Conservation (phyloP, 164 flowering plant genomes). For the Santalum album region DNA sequence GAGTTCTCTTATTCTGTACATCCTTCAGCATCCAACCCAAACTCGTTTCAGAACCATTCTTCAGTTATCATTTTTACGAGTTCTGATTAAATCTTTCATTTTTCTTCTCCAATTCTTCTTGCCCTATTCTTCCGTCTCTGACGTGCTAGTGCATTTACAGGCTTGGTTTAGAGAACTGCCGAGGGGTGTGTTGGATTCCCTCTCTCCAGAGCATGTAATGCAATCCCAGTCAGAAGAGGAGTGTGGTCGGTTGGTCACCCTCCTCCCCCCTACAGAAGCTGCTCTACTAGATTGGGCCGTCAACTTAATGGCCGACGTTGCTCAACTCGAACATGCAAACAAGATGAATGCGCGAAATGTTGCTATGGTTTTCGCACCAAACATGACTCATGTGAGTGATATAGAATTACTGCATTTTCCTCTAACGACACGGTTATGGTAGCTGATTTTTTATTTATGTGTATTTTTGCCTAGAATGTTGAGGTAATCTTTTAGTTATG, state of each 20-base stretch:
- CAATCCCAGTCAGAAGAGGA: conserved; percentile 38
- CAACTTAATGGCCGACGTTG: conserved; percentile 48
- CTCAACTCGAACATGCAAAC: conserved; percentile 34
- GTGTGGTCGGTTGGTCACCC: conserved; percentile 27
- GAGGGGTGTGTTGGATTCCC: conserved; percentile 34
- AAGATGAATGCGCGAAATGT: conserved; percentile 50
- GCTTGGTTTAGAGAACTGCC: conserved; percentile 58
- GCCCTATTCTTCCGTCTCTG: neutral
- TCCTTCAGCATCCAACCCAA: too few relatives aligned
- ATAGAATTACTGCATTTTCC: neutral
- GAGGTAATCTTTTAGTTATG: too few relatives aligned
- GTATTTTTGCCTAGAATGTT: too few relatives aligned
- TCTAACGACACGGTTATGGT: neutral
- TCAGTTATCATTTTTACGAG: too few relatives aligned
- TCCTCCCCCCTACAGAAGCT: conserved; percentile 38
- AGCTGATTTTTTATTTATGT: too few relatives aligned
- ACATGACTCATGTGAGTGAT: conserved; percentile 45
- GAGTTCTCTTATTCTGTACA: too few relatives aligned
- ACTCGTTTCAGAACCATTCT: too few relatives aligned
- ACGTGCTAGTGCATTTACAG: conserved; percentile 10
- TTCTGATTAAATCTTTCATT: too few relatives aligned
- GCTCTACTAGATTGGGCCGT: conserved; percentile 44
- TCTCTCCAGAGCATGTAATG: conserved; percentile 39
- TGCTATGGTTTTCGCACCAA: conserved; percentile 52
- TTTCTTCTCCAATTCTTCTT: too few relatives aligned